Conservation (phyloP, 75 land plant genomes). For the Cunninghamia lanceolata region DNA sequence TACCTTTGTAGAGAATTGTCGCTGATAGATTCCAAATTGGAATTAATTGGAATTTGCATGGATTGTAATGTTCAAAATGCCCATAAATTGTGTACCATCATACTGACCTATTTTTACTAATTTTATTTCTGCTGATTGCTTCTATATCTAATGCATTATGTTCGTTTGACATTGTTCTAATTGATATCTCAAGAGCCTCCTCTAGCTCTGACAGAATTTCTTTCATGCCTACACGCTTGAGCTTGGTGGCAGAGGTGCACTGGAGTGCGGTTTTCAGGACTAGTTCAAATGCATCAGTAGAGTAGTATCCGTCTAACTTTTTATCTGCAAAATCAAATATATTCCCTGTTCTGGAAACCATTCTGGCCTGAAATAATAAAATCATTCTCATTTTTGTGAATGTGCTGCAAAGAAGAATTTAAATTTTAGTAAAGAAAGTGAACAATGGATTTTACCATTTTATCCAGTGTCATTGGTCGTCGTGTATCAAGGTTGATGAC, state of each 20-base stretch:
- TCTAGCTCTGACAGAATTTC: slow-evolving; percentile 21
- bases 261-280: slow-evolving; percentile 26
- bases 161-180: background rate
- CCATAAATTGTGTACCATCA: background rate
- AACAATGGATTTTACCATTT: slow-evolving; percentile 24
- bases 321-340: slow-evolving; percentile 36
- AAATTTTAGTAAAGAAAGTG: background rate
- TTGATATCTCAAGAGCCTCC: slow-evolving; percentile 29
- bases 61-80: background rate
- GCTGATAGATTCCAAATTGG: background rate
- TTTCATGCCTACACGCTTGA: slow-evolving; percentile 40
- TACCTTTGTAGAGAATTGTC: background rate
- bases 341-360: slow-evolving; percentile 21
- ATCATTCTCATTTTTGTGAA: background rate
- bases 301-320: slow-evolving; percentile 36
- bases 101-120: background rate
- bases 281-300: slow-evolving; percentile 38
- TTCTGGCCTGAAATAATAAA: slow-evolving; percentile 21
- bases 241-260: slow-evolving; percentile 28
- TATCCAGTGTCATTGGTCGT: slow-evolving; percentile 34
- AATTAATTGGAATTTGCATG: background rate
- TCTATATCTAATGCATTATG: background rate
- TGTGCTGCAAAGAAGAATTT: background rate
- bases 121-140: background rate
- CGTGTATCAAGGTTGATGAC: slow-evolving; percentile 41